A percentile compares a stretch with the other conserved stretches of the same genome.
Conservation (phyloP, 2,329 filamentous ascomycete genomes). For the Trichoderma gracile region DNA sequence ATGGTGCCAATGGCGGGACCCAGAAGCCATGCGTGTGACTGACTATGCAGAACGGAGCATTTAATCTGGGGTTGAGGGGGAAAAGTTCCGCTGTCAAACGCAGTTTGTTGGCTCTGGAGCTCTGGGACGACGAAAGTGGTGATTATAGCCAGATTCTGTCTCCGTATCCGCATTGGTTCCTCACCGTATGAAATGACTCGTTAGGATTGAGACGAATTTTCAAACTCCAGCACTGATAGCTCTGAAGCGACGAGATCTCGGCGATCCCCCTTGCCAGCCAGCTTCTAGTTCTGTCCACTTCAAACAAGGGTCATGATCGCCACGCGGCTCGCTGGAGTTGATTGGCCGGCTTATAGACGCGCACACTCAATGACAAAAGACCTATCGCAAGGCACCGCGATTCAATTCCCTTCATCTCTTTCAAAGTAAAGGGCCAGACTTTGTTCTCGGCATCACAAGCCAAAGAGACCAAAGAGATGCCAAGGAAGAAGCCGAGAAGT, state of each 20-base stretch:
- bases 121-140: neutral
- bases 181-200: neutral
- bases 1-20: constrained; percentile 6
- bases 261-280: neutral
- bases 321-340: neutral
- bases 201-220: too few species aligned
- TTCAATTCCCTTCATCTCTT: neutral
- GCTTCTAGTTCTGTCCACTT: neutral
- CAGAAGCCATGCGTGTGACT: constrained; percentile 1
- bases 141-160: too few species aligned
- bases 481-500: neutral
- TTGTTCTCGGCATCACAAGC: constrained; percentile 25
- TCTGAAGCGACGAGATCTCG: neutral
- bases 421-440: neutral
- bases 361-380: neutral
- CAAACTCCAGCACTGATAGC: neutral
- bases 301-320: neutral
- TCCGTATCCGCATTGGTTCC: neutral
- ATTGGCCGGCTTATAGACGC: constrained; percentile 5
- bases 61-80: constrained; percentile 5
- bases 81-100: neutral
- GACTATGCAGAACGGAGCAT: constrained; percentile 1
- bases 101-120: neutral
- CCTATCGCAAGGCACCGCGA: neutral
- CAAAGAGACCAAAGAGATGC: neutral